Evolutionary conservation across 176 grass and related monocot genomes (phyloP).

Genomic region (Avena sativa): DNA sequence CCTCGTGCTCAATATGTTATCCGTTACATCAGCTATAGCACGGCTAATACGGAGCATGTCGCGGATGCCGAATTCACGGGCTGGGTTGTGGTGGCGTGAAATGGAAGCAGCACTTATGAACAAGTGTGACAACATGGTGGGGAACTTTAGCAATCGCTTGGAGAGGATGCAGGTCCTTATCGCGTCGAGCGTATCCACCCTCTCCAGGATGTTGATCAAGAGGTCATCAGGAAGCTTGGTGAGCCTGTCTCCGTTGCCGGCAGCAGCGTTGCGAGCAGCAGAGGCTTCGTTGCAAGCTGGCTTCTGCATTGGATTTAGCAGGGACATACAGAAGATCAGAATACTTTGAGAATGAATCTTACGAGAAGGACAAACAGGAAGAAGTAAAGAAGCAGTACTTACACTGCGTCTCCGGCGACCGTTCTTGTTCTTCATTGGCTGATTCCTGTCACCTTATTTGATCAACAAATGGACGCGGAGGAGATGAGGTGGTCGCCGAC

Average conservation of each 20-base stretch:
- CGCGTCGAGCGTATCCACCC: background rate
- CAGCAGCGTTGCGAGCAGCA: background rate
- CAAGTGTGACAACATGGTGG: background rate
- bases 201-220: background rate
- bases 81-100: background rate
- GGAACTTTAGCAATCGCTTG: background rate
- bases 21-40: no score
- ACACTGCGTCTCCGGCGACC: background rate
- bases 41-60: no score
- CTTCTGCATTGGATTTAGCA: background rate
- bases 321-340: background rate
- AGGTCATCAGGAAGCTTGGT: background rate
- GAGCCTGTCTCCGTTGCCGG: background rate
- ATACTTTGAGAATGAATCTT: no score
- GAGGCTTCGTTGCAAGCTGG: background rate
- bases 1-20: no score
- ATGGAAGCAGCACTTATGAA: background rate
- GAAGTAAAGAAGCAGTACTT: background rate
- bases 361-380: background rate
- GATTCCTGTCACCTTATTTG: background rate
- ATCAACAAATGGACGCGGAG: no score
- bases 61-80: background rate
- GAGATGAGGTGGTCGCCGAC: no score
- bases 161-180: slow-evolving; percentile 1
- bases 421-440: slow-evolving; percentile 23